phyloP scores from a whole-genome alignment of 176 grass and related monocot species.

The Phoenix roebelenii region DNA sequence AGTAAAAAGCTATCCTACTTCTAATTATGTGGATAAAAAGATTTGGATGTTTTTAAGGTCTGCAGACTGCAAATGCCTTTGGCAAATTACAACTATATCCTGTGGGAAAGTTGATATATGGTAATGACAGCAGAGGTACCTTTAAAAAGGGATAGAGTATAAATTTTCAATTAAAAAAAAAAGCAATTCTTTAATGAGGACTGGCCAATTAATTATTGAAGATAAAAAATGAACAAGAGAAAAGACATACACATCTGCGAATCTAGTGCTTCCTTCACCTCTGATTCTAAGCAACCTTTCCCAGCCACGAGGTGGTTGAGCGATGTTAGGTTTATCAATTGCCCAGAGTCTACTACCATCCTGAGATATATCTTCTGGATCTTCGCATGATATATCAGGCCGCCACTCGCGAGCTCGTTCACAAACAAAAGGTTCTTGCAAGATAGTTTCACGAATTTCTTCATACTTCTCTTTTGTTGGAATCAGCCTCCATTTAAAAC shows the following conservation, averaged over 20 bases:
- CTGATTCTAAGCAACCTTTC: conserved; percentile 58
- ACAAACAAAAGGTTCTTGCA: conserved; percentile 46
- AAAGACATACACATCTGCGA: conserved; percentile 63
- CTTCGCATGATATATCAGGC: conserved; percentile 44
- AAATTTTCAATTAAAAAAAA: too few species aligned
- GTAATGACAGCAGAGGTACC: too few species aligned
- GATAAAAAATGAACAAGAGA: conserved; percentile 3
- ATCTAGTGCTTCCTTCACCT: conserved; percentile 41
- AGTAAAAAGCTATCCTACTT: too few species aligned
- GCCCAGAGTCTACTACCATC: conserved; percentile 59
- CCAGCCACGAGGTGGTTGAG: conserved; percentile 48
- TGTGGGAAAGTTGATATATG: too few species aligned
- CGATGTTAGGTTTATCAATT: conserved; percentile 51
- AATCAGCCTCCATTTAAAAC: conserved; percentile 64
- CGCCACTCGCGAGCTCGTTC: conserved; percentile 49
- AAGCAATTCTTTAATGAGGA: too few species aligned
- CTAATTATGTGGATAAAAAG: too few species aligned
- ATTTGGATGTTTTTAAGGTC: too few species aligned
- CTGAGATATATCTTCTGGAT: conserved; percentile 47
- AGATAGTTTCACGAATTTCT: conserved; percentile 41
- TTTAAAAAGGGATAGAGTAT: too few species aligned
- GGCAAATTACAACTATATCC: too few species aligned
- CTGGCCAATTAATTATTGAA: not conserved
- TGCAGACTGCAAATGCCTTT: too few species aligned
- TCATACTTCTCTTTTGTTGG: conserved; percentile 67